These are phyloP conservation scores for Nosema muscidifuracis DNA, from an alignment of 371 early-diverging fungal genomes.

Conservation along the genomic window DNA sequence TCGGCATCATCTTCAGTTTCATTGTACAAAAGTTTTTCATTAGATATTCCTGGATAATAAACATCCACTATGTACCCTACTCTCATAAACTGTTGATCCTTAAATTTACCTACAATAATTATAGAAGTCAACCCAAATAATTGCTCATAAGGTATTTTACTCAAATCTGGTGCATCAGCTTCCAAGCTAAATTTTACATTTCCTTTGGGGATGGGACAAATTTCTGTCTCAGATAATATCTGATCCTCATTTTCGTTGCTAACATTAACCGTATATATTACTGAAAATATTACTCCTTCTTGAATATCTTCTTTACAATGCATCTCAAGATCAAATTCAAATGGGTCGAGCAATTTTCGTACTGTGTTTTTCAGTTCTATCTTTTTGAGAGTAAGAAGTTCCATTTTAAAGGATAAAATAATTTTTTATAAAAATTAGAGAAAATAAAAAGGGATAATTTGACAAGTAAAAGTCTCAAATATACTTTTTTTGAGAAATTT, in stretches of 20 bases:
- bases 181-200: slow-evolving; percentile 55
- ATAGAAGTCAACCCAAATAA: slow-evolving; percentile 59
- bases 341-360: slow-evolving; percentile 21
- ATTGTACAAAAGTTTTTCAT: slow-evolving; percentile 25
- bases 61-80: slow-evolving; percentile 61
- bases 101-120: slow-evolving; percentile 43
- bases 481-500: too few relatives aligned
- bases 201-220: slow-evolving; percentile 57
- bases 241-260: slow-evolving; percentile 55
- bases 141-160: slow-evolving; percentile 46
- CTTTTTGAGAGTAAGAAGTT: slow-evolving; percentile 26
- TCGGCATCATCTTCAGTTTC: slow-evolving; percentile 20
- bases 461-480: too few relatives aligned
- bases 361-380: slow-evolving; percentile 18
- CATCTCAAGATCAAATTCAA: slow-evolving; percentile 36
- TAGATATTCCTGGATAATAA: slow-evolving; percentile 57
- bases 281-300: slow-evolving; percentile 43
- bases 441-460: too few relatives aligned
- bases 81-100: slow-evolving; percentile 54
- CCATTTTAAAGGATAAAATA: too few relatives aligned
- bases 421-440: too few relatives aligned
- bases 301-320: slow-evolving; percentile 24
- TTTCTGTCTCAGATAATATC: slow-evolving; percentile 41
- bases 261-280: slow-evolving; percentile 41
- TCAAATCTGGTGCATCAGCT: slow-evolving; percentile 42